phyloP scores from a whole-genome alignment of 768 basidiomycete genomes.

The Boletus edulis region DNA sequence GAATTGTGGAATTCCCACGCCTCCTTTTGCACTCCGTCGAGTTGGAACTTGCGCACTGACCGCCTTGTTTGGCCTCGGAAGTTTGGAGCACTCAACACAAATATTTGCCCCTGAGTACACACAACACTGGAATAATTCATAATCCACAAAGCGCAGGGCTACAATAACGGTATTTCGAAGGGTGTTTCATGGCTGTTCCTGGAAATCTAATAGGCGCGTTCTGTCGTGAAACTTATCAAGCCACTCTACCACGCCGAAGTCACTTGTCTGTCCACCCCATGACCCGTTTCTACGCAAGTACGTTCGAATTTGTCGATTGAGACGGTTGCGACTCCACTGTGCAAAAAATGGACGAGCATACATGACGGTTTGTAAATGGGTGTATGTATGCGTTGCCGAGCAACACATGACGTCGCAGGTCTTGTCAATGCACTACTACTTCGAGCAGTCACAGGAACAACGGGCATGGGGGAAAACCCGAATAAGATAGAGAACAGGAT shows the following conservation, averaged over 20 bases:
- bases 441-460: background rate
- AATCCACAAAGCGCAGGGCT: too few relatives aligned
- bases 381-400: background rate
- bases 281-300: too few relatives aligned
- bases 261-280: too few relatives aligned
- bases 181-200: too few relatives aligned
- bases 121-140: too few relatives aligned
- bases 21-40: conserved; percentile 27
- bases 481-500: background rate
- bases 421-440: background rate
- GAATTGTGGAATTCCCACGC: conserved; percentile 30
- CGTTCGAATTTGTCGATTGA: background rate
- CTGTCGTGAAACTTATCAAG: too few relatives aligned
- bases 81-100: background rate
- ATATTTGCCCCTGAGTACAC: too few relatives aligned
- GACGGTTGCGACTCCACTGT: background rate
- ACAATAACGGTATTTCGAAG: too few relatives aligned
- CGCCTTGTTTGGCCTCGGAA: conserved; percentile 20
- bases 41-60: conserved; percentile 30
- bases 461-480: background rate
- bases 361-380: background rate
- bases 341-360: background rate
- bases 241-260: too few relatives aligned
- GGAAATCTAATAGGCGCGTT: too few relatives aligned
- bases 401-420: background rate